Conservation (phyloP, 257 asterid genomes). For the Voacanga thouarsii region DNA sequence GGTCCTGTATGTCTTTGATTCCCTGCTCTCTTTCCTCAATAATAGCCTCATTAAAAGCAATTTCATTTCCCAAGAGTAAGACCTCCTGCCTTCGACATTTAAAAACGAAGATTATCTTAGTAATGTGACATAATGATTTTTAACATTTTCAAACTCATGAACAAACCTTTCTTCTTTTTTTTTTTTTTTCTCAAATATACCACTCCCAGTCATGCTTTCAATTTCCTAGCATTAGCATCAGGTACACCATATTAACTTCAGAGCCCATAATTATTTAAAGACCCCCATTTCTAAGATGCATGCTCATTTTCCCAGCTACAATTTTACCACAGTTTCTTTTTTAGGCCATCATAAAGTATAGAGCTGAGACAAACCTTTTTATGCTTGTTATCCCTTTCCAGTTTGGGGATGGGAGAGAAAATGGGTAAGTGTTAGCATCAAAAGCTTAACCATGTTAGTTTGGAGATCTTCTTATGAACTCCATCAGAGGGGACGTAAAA, state of each 20-base stretch:
- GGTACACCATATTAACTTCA: neutral
- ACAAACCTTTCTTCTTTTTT: neutral
- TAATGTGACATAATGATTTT: neutral
- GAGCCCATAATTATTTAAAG: neutral
- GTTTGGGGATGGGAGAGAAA: neutral
- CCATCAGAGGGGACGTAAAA: neutral
- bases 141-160: neutral
- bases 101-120: neutral
- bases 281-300: neutral
- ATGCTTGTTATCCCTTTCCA: neutral
- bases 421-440: neutral
- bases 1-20: conserved; percentile 23
- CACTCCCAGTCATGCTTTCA: neutral
- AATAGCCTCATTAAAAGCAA: conserved; percentile 22
- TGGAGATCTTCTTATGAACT: neutral
- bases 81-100: conserved; percentile 22
- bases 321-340: neutral
- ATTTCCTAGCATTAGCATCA: neutral
- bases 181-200: neutral
- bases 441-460: neutral
- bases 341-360: neutral
- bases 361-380: neutral
- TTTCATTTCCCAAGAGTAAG: conserved; percentile 24
- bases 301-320: neutral
- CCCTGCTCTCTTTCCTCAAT: conserved; percentile 30